phyloP scores from a whole-genome alignment of 805 yeast genomes.

The Kluyveromyces nonfermentans region DNA sequence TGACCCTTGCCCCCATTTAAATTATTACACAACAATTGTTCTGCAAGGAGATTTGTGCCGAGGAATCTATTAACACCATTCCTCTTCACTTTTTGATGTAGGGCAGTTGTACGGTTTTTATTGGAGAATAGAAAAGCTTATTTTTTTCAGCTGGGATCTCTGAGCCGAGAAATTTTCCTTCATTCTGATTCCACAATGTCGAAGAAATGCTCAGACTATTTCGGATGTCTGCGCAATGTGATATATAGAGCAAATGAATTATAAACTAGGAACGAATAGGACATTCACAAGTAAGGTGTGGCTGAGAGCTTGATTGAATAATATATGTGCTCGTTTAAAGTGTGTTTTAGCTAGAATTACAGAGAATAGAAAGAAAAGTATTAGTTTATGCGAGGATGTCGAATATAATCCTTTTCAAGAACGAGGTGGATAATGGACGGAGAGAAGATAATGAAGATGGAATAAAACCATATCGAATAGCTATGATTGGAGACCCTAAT shows the following conservation, averaged over 20 bases:
- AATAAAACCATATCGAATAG: constrained; percentile 12
- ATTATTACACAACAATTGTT: too few relatives aligned
- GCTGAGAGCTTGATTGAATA: too few relatives aligned
- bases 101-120: background rate
- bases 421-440: background rate
- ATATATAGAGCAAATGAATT: background rate
- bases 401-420: constrained; percentile 1
- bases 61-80: background rate
- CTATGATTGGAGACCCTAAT: constrained; percentile 18
- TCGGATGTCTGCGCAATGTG: background rate
- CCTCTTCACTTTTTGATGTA: background rate
- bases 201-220: background rate
- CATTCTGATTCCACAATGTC: background rate
- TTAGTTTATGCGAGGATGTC: constrained; percentile 1
- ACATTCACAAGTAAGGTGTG: background rate
- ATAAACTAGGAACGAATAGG: too few relatives aligned
- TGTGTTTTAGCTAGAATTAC: too few relatives aligned
- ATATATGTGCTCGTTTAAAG: too few relatives aligned
- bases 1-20: too few relatives aligned
- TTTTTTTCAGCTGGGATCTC: background rate
- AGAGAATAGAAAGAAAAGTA: too few relatives aligned
- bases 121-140: background rate
- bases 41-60: background rate
- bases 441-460: constrained; percentile 15
- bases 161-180: background rate